These are phyloP conservation scores for Pichia exigua DNA, from an alignment of 805 yeast species.

Conservation along the genomic window DNA sequence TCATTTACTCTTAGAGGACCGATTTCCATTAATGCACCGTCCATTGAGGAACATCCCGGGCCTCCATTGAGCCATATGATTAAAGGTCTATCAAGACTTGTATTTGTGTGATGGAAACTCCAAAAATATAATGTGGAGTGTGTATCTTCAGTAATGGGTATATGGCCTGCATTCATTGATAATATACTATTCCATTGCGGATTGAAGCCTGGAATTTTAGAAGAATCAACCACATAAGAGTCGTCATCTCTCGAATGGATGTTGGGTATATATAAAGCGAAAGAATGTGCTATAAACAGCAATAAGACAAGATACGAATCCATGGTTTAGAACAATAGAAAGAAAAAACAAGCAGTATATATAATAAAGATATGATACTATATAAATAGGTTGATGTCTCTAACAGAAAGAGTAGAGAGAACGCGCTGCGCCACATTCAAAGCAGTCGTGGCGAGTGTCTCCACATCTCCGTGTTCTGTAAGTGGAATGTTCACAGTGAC, in stretches of 20 bases:
- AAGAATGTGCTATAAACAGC: neutral
- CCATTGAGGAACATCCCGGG: slow-evolving; percentile 98
- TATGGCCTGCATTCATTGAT: slow-evolving; percentile 12
- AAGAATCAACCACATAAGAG: neutral
- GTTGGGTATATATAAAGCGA: neutral
- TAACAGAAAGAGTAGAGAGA: neutral
- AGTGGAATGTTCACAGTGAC: neutral
- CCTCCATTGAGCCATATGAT: slow-evolving; percentile 96
- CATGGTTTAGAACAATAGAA: neutral
- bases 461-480: too few relatives aligned
- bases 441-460: neutral
- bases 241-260: neutral
- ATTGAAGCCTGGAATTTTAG: slow-evolving; percentile 6
- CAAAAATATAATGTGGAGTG: slow-evolving; percentile 54
- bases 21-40: slow-evolving; percentile 87
- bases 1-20: slow-evolving; percentile 72
- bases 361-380: too few relatives aligned
- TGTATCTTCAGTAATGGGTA: slow-evolving; percentile 3
- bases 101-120: slow-evolving; percentile 41
- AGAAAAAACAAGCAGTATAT: neutral
- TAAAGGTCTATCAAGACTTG: slow-evolving; percentile 33
- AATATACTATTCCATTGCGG: neutral
- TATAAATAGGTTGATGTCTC: neutral
- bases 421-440: neutral
- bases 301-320: neutral